Evolutionary conservation across 2,329 filamentous ascomycete genomes (phyloP).

Genomic region (Fusarium pseudonygamai): DNA sequence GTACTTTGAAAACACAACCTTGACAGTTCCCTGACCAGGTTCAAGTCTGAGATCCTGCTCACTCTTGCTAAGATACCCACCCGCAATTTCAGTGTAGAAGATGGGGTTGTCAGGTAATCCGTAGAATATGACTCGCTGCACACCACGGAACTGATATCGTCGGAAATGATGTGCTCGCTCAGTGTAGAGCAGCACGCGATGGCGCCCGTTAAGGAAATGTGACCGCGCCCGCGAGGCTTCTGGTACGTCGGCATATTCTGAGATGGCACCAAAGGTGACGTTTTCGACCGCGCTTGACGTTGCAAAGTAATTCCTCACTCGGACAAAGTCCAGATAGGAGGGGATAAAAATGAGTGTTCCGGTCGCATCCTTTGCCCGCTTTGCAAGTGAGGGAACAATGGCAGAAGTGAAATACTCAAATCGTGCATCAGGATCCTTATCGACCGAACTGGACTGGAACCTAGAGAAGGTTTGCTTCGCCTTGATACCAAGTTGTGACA

Average conservation of each 20-base stretch:
- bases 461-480: constrained; percentile 90
- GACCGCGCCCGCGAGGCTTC: constrained; percentile 86
- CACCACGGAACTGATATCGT: constrained; percentile 83
- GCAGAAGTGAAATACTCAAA: constrained; percentile 92
- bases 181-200: constrained; percentile 88
- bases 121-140: constrained; percentile 88
- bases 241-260: constrained; percentile 83
- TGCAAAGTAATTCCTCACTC: constrained; percentile 90
- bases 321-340: constrained; percentile 93
- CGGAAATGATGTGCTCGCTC: constrained; percentile 97
- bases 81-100: constrained; percentile 82
- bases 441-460: constrained; percentile 76
- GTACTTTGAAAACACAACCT: constrained; percentile 83
- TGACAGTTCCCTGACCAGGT: constrained; percentile 67
- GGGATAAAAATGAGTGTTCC: constrained; percentile 91
- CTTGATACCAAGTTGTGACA: constrained; percentile 76
- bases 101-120: constrained; percentile 86
- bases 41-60: constrained; percentile 65
- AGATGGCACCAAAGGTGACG: constrained; percentile 77
- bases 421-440: constrained; percentile 83
- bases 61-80: constrained; percentile 70
- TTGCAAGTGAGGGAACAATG: constrained; percentile 78
- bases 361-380: constrained; percentile 67
- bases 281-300: constrained; percentile 67
- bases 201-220: constrained; percentile 85